A percentile compares a stretch with the other conserved stretches of the same genome.
These are phyloP conservation scores for Phyllosticta ampelicida DNA, from an alignment of 2,329 filamentous ascomycete genomes.

Conservation along the genomic window DNA sequence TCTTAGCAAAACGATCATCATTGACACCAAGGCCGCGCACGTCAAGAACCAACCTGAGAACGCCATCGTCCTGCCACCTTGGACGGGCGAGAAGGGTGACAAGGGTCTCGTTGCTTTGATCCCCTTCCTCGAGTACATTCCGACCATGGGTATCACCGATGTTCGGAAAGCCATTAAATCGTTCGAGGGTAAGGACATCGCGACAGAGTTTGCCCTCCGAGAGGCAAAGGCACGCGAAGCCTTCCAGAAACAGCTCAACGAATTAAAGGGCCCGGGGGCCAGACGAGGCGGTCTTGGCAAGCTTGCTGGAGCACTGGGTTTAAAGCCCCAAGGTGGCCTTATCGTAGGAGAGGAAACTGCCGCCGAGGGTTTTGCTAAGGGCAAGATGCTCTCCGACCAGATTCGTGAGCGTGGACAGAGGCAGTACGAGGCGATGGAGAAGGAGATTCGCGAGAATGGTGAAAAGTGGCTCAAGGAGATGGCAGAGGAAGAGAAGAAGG, in stretches of 20 bases:
- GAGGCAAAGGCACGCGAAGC: slow-evolving; percentile 77
- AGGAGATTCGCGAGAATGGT: slow-evolving; percentile 84
- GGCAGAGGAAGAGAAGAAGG: slow-evolving; percentile 75
- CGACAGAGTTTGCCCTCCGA: slow-evolving; percentile 76
- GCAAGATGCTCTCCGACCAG: slow-evolving; percentile 95
- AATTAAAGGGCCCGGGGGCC: slow-evolving; percentile 53
- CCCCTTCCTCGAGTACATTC: slow-evolving; percentile 94
- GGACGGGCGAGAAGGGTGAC: slow-evolving; percentile 75
- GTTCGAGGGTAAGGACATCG: slow-evolving; percentile 82
- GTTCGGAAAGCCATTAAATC: slow-evolving; percentile 78
- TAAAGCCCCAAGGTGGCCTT: slow-evolving; percentile 58
- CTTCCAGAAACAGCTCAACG: slow-evolving; percentile 67
- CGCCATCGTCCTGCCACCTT: slow-evolving; percentile 81
- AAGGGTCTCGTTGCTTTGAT: slow-evolving; percentile 80
- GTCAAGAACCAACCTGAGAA: slow-evolving; percentile 92
- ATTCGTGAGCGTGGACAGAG: slow-evolving; percentile 84
- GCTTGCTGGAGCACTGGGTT: slow-evolving; percentile 61
- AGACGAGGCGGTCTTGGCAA: slow-evolving; percentile 55
- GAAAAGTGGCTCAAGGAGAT: slow-evolving; percentile 95
- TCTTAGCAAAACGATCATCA: slow-evolving; percentile 85
- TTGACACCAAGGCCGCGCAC: slow-evolving; percentile 76
- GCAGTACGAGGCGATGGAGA: slow-evolving; percentile 81
- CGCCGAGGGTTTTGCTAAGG: slow-evolving; percentile 70
- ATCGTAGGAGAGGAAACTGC: slow-evolving; percentile 43
- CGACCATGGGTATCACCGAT: slow-evolving; percentile 84